Conservation (phyloP, 371 early-diverging fungal species). For the Saksenaea vasiformis region DNA sequence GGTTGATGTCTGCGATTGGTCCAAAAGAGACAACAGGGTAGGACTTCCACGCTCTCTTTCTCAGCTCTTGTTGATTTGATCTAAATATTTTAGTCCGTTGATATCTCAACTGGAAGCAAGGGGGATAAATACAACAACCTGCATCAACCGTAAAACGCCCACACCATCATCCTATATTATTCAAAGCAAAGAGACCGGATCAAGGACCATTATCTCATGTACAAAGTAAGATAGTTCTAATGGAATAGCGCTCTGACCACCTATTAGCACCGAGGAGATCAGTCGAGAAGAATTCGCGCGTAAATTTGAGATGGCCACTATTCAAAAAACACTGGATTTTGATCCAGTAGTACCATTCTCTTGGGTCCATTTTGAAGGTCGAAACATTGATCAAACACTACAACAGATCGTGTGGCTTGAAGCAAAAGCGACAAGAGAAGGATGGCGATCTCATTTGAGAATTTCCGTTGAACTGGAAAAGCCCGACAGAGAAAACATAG, state of each 20-base stretch:
- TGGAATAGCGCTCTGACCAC: neutral
- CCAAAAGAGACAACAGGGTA: constrained; percentile 48
- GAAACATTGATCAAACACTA: constrained; percentile 55
- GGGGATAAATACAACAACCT: constrained; percentile 41
- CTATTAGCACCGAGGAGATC: constrained; percentile 22
- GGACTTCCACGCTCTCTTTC: neutral
- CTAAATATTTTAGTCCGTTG: constrained; percentile 20
- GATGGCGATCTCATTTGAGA: constrained; percentile 45
- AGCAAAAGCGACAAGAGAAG: constrained; percentile 32
- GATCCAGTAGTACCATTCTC: constrained; percentile 12
- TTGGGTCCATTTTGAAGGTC: constrained; percentile 73
- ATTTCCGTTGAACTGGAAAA: constrained; percentile 75
- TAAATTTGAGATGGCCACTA: constrained; percentile 7
- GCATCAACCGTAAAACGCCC: constrained; percentile 35
- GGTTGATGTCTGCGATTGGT: constrained; percentile 55
- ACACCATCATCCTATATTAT: constrained; percentile 68
- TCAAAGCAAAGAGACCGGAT: constrained; percentile 43
- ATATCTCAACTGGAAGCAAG: constrained; percentile 29
- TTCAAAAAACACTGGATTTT: neutral
- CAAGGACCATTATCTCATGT: constrained; percentile 68
- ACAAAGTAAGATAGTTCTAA: constrained; percentile 33
- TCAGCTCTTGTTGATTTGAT: neutral
- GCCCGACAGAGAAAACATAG: constrained; percentile 59
- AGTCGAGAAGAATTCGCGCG: constrained; percentile 18
- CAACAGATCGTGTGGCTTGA: constrained; percentile 60